Evolutionary conservation across 306 rosid species (phyloP).

Genomic region (Cercis canadensis): DNA sequence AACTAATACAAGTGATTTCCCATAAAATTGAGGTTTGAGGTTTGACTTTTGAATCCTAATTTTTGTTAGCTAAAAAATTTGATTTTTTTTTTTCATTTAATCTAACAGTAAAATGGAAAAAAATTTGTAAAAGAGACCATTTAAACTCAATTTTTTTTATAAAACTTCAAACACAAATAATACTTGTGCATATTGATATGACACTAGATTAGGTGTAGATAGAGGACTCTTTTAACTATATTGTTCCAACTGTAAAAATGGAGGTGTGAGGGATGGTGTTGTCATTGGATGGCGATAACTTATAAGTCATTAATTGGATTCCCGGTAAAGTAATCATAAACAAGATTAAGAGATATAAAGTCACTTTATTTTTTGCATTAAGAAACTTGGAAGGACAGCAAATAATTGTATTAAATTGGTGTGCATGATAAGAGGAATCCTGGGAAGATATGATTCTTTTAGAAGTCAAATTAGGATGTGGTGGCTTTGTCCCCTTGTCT

Average conservation of each 20-base stretch:
- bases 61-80: too few relatives aligned
- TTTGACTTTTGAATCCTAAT: too few relatives aligned
- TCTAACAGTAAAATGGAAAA: too few relatives aligned
- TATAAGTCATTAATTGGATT: conserved; percentile 2
- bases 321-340: conserved; percentile 8
- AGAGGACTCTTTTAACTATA: too few relatives aligned
- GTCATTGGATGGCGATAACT: neutral
- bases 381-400: conserved; percentile 41
- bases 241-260: neutral
- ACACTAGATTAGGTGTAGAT: too few relatives aligned
- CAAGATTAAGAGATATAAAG: conserved; percentile 38
- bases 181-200: too few relatives aligned
- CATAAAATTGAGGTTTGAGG: too few relatives aligned
- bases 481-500: conserved; percentile 43
- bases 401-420: conserved; percentile 12
- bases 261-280: neutral
- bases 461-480: conserved; percentile 47
- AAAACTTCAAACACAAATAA: too few relatives aligned
- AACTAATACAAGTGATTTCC: too few relatives aligned
- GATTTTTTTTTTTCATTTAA: too few relatives aligned
- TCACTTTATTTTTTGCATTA: conserved; percentile 26
- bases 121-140: too few relatives aligned
- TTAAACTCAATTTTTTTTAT: too few relatives aligned
- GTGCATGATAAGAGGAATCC: conserved; percentile 40
- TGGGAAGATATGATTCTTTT: conserved; percentile 61